A percentile compares a stretch with the other conserved stretches of the same genome.
Evolutionary conservation across 2,329 filamentous ascomycete species (phyloP).

Genomic region (Neopestalotiopsis sp.): DNA sequence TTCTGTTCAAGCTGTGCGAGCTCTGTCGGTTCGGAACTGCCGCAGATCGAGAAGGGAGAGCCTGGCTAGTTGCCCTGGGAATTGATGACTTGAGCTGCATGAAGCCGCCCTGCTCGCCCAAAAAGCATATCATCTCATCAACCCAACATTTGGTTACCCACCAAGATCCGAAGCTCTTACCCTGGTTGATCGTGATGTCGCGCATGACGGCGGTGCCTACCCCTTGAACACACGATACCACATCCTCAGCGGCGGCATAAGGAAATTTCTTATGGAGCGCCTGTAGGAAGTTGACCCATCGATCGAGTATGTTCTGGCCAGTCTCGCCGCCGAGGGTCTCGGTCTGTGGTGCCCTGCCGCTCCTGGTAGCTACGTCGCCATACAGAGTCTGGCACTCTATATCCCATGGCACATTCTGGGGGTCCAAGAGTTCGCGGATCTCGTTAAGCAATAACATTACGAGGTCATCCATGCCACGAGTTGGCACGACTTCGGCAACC

Average conservation of each 20-base stretch:
- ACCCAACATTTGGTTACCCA: constrained; percentile 96
- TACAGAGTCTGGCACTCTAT: constrained; percentile 67
- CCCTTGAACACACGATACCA: constrained; percentile 78
- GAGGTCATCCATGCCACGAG: constrained; percentile 69
- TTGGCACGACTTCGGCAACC: constrained; percentile 67
- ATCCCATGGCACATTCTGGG: constrained; percentile 69
- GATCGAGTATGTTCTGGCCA: constrained; percentile 74
- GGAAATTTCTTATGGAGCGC: constrained; percentile 75
- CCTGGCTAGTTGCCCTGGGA: constrained; percentile 33
- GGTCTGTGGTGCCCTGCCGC: constrained; percentile 47
- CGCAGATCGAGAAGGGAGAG: constrained; percentile 35
- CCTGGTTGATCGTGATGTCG: constrained; percentile 79
- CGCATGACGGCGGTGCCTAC: constrained; percentile 79
- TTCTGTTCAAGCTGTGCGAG: constrained; percentile 50
- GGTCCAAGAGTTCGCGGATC: constrained; percentile 73
- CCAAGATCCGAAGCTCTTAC: constrained; percentile 86
- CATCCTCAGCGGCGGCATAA: constrained; percentile 72
- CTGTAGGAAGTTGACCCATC: constrained; percentile 77
- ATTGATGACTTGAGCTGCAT: constrained; percentile 62
- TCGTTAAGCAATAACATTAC: constrained; percentile 68
- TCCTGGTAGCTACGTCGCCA: constrained; percentile 59
- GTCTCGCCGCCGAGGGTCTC: constrained; percentile 44
- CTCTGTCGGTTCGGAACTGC: constrained; percentile 43
- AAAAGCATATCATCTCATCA: constrained; percentile 91
- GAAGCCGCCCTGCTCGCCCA: constrained; percentile 90